These are phyloP conservation scores for Ramaria rubella DNA, from an alignment of 768 basidiomycete genomes.

Conservation along the genomic window DNA sequence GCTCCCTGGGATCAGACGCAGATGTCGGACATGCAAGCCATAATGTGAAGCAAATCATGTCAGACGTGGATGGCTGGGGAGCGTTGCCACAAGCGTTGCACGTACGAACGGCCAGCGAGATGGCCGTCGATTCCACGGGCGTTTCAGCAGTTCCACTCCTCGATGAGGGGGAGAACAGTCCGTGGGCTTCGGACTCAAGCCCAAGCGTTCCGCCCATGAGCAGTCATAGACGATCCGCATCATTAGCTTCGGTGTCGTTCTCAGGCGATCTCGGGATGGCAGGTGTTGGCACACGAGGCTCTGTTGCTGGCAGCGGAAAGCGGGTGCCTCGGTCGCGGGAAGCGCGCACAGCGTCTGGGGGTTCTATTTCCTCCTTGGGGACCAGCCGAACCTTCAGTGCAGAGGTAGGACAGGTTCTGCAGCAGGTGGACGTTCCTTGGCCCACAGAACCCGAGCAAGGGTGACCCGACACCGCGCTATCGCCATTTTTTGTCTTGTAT, in stretches of 20 bases:
- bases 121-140: conserved; percentile 6
- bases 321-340: not conserved
- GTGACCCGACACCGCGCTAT: no score
- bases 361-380: not conserved
- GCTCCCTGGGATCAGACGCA: conserved; percentile 13
- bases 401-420: not conserved
- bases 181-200: not conserved
- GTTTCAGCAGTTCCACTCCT: conserved; percentile 28
- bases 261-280: conserved; percentile 4
- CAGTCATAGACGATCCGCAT: not conserved
- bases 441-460: not conserved
- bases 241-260: not conserved
- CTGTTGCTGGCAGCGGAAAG: conserved; percentile 1
- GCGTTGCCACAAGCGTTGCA: conserved; percentile 14
- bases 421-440: not conserved
- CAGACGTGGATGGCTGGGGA: not conserved
- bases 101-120: conserved; percentile 22
- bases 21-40: not conserved
- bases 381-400: not conserved
- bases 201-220: not conserved
- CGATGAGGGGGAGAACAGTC: not conserved
- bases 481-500: no score
- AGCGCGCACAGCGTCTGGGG: not conserved
- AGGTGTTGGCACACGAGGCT: conserved; percentile 7
- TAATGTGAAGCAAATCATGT: conserved; percentile 12